phyloP scores from a whole-genome alignment of 495 filamentous ascomycete genomes.

The Xeromyces bisporus region DNA sequence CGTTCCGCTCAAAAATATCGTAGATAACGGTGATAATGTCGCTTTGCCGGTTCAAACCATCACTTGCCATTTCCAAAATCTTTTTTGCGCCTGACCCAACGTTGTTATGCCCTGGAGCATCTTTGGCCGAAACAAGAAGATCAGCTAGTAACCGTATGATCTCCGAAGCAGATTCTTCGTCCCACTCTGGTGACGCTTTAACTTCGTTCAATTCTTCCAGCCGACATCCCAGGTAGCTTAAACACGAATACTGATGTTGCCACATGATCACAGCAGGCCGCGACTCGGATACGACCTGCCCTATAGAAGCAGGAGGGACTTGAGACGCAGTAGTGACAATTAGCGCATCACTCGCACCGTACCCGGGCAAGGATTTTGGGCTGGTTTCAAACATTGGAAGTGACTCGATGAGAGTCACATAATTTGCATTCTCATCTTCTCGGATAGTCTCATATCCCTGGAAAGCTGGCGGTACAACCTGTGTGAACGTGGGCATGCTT shows the following conservation, averaged over 20 bases:
- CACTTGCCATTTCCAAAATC: slow-evolving; percentile 55
- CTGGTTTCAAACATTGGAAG: slow-evolving; percentile 23
- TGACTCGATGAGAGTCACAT: slow-evolving; percentile 23
- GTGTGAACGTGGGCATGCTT: slow-evolving; percentile 53
- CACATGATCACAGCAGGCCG: slow-evolving; percentile 49
- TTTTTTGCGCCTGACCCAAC: slow-evolving; percentile 23
- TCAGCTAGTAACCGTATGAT: slow-evolving; percentile 46
- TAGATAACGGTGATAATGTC: slow-evolving; percentile 71
- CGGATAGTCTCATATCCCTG: slow-evolving; percentile 52
- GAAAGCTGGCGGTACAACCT: slow-evolving; percentile 47
- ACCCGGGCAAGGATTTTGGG: slow-evolving; percentile 7
- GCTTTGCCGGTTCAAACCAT: slow-evolving; percentile 49
- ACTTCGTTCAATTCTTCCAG: slow-evolving; percentile 40
- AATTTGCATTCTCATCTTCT: slow-evolving; percentile 72
- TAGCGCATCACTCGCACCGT: slow-evolving; percentile 15
- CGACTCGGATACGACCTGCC: slow-evolving; percentile 52
- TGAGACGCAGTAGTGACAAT: slow-evolving; percentile 25
- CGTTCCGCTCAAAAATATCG: slow-evolving; percentile 63
- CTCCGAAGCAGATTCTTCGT: slow-evolving; percentile 38
- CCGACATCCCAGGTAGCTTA: slow-evolving; percentile 61
- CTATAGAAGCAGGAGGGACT: slow-evolving; percentile 44
- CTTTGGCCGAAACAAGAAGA: slow-evolving; percentile 28
- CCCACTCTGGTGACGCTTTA: slow-evolving; percentile 17
- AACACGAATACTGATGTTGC: slow-evolving; percentile 56
- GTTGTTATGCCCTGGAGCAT: slow-evolving; percentile 10